Percentiles rank a stretch among this genome's conserved stretches.
phyloP scores from a whole-genome alignment of 495 filamentous ascomycete species.

The Hypoxylon perforatum region DNA sequence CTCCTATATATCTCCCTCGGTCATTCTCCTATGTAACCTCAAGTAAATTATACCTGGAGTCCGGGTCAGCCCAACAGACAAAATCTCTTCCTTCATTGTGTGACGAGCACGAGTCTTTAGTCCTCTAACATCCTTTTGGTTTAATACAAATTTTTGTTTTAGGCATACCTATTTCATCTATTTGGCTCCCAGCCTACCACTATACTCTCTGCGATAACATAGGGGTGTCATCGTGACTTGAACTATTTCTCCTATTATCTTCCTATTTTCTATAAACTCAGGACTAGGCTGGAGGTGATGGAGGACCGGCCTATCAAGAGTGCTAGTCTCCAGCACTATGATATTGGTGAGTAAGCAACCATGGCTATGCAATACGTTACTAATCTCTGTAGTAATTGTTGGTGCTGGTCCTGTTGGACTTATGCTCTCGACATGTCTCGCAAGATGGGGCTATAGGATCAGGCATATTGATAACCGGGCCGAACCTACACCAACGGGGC shows the following conservation, averaged over 20 bases:
- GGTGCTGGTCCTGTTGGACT: conserved; percentile 91
- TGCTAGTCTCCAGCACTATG: conserved; percentile 33
- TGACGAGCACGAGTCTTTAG: background rate
- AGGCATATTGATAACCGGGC: conserved; percentile 78
- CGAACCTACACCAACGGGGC: conserved; percentile 75
- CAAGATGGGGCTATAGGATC: conserved; percentile 75
- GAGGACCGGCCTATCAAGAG: conserved; percentile 26
- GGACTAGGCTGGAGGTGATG: conserved; percentile 18
- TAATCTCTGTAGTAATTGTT: conserved; percentile 71
- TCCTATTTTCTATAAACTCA: background rate
- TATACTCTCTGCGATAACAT: background rate
- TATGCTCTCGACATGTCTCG: conserved; percentile 83
- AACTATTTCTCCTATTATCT: background rate
- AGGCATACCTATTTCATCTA: conserved; percentile 2
- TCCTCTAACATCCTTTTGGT: background rate
- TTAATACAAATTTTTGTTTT: too few relatives aligned
- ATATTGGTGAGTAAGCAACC: conserved; percentile 39
- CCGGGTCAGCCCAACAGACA: background rate
- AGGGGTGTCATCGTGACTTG: background rate
- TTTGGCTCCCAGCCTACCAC: background rate
- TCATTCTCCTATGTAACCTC: conserved; percentile 18
- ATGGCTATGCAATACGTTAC: background rate
- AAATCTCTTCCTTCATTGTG: background rate
- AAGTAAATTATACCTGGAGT: conserved; percentile 19
- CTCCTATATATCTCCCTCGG: conserved; percentile 5